Percentiles rank a stretch among this genome's conserved stretches.
These are phyloP conservation scores for Aureobasidium vineae DNA, from an alignment of 2,329 filamentous ascomycete genomes.

Conservation along the genomic window DNA sequence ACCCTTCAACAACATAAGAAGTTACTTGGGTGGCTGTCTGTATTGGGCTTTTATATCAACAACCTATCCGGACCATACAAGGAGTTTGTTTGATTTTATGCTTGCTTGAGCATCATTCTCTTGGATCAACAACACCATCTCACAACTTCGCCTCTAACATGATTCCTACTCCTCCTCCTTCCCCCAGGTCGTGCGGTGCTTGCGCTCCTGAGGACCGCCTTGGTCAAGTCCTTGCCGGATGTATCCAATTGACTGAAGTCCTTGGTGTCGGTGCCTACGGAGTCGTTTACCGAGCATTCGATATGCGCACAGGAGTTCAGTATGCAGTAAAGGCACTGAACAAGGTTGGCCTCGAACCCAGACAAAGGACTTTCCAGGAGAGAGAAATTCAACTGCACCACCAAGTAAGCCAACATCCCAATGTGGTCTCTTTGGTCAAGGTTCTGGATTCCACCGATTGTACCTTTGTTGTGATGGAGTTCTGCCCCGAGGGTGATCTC, in stretches of 20 bases:
- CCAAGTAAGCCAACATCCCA: slow-evolving; percentile 80
- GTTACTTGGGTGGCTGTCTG: neutral
- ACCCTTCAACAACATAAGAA: slow-evolving; percentile 1
- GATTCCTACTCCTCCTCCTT: slow-evolving; percentile 53
- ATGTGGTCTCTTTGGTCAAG: slow-evolving; percentile 90
- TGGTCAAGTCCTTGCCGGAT: slow-evolving; percentile 77
- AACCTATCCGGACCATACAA: slow-evolving; percentile 4
- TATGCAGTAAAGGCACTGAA: slow-evolving; percentile 98
- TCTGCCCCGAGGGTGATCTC: slow-evolving; percentile 92
- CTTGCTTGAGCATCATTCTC: slow-evolving; percentile 21
- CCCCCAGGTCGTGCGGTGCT: slow-evolving; percentile 41
- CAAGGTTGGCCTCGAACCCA: slow-evolving; percentile 85
- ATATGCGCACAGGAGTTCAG: slow-evolving; percentile 73
- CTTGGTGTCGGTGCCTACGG: slow-evolving; percentile 94
- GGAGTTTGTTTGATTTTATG: slow-evolving; percentile 24
- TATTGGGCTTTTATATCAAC: slow-evolving; percentile 19
- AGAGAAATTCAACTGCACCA: slow-evolving; percentile 92
- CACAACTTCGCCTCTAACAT: slow-evolving; percentile 50
- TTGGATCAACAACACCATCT: slow-evolving; percentile 4
- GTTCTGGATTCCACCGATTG: slow-evolving; percentile 90
- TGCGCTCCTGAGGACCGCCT: slow-evolving; percentile 74
- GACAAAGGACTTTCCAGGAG: slow-evolving; percentile 87
- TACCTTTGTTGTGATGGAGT: slow-evolving; percentile 95
- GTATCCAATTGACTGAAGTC: slow-evolving; percentile 78
- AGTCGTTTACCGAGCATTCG: slow-evolving; percentile 87